Conservation (phyloP, 2,329 filamentous ascomycete species). For the Cytospora chrysosperma region DNA sequence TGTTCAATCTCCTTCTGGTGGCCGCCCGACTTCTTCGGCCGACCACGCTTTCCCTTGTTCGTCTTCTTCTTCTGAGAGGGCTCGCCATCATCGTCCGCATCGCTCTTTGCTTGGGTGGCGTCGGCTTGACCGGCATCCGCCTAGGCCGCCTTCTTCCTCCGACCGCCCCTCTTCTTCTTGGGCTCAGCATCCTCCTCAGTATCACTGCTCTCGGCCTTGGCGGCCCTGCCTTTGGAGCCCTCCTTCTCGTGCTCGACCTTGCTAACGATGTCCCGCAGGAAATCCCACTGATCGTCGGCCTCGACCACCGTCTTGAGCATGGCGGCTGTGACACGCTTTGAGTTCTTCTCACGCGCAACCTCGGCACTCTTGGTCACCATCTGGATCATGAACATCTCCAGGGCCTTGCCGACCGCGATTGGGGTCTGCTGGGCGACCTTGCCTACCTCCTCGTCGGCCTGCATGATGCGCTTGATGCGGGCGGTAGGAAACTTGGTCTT, state of each 20-base stretch:
- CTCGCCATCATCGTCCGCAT: neutral
- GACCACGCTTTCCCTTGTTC: neutral
- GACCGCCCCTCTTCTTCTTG: constrained; percentile 32
- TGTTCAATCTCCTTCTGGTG: neutral
- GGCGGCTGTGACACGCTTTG: constrained; percentile 83
- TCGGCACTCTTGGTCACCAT: constrained; percentile 85
- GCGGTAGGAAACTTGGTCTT: constrained; percentile 96
- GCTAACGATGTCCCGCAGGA: constrained; percentile 83
- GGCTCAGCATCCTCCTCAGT: constrained; percentile 38
- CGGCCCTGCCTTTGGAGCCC: constrained; percentile 30
- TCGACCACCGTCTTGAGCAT: constrained; percentile 92
- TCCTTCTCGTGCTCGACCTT: constrained; percentile 67
- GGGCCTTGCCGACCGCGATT: constrained; percentile 90
- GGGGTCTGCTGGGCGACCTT: constrained; percentile 98
- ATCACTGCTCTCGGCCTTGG: constrained; percentile 49
- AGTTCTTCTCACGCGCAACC: constrained; percentile 77
- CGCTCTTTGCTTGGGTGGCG: neutral
- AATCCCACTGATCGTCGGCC: constrained; percentile 91
- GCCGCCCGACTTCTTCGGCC: neutral
- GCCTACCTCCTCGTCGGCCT: constrained; percentile 96
- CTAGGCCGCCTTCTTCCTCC: constrained; percentile 23
- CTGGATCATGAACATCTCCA: constrained; percentile 97
- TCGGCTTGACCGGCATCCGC: neutral
- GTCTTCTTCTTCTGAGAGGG: neutral
- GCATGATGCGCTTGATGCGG: constrained; percentile 98